phyloP scores from a whole-genome alignment of 2,329 filamentous ascomycete genomes.

The Xylariaceae sp. region DNA sequence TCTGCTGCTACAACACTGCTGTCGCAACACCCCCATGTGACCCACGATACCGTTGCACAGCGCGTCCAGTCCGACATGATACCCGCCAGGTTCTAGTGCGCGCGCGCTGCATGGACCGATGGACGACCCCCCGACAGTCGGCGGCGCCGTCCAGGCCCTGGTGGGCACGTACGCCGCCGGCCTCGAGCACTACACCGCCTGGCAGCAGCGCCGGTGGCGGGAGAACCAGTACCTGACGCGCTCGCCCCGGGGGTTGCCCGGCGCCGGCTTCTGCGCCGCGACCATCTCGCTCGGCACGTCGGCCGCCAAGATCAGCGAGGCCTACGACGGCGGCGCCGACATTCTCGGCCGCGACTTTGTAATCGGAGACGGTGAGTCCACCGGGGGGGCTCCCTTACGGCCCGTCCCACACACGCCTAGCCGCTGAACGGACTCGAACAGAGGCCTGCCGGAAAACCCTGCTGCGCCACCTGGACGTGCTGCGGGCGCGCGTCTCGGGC shows the following conservation, averaged over 20 bases:
- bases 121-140: no score
- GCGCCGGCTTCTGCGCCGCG: constrained; percentile 23
- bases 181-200: constrained; percentile 27
- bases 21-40: no score
- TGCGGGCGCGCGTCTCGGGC: constrained; percentile 21
- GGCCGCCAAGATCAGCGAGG: constrained; percentile 22
- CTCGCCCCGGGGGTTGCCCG: constrained; percentile 2
- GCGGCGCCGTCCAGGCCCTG: constrained; percentile 23
- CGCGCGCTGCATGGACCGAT: no score
- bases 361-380: constrained; percentile 27
- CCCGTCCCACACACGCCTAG: not conserved
- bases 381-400: not conserved
- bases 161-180: constrained; percentile 23
- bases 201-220: constrained; percentile 26
- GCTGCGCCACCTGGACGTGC: constrained; percentile 17
- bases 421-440: constrained; percentile 4
- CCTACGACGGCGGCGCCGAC: constrained; percentile 25
- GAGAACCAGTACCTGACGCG: constrained; percentile 26
- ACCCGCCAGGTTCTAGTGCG: no score
- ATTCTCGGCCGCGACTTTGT: constrained; percentile 28
- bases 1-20: no score
- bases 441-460: constrained; percentile 24
- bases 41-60: no score
- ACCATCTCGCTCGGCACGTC: constrained; percentile 28
- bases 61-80: no score